phyloP scores from a whole-genome alignment of 2,329 filamentous ascomycete genomes.

The Nigrospora sphaerica region DNA sequence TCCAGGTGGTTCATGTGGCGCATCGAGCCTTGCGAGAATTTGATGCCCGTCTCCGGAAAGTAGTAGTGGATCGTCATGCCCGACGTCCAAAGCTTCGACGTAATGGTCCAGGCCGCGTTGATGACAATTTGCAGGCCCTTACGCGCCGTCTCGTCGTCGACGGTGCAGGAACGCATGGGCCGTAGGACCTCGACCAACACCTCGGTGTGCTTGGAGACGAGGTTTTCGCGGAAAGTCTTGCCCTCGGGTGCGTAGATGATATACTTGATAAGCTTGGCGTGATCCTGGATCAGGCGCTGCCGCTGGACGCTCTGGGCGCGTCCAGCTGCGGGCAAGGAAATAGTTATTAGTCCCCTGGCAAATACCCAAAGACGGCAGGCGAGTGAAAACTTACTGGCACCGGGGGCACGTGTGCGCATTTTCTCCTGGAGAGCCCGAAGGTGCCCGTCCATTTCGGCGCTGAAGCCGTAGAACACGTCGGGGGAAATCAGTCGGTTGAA shows the following conservation, averaged over 20 bases:
- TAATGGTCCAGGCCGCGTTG: slow-evolving; percentile 17
- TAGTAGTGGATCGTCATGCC: slow-evolving; percentile 20
- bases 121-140: slow-evolving; percentile 14
- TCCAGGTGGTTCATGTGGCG: slow-evolving; percentile 12
- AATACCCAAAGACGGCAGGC: not conserved
- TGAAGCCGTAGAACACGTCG: slow-evolving; percentile 19
- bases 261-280: slow-evolving; percentile 16
- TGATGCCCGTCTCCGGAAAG: slow-evolving; percentile 19
- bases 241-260: slow-evolving; percentile 8
- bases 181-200: slow-evolving; percentile 15
- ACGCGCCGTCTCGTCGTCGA: slow-evolving; percentile 8
- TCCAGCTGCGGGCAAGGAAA: not conserved
- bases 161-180: slow-evolving; percentile 12
- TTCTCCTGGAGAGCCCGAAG: slow-evolving; percentile 17
- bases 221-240: slow-evolving; percentile 10
- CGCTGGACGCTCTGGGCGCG: slow-evolving; percentile 3
- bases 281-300: slow-evolving; percentile 21
- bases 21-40: slow-evolving; percentile 18
- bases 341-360: slow-evolving; percentile 1
- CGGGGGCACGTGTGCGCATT: slow-evolving; percentile 7
- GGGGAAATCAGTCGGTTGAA: slow-evolving; percentile 20
- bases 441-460: slow-evolving; percentile 14
- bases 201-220: slow-evolving; percentile 12
- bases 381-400: slow-evolving; percentile 7
- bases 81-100: slow-evolving; percentile 20